phyloP scores from a whole-genome alignment of 2,329 filamentous ascomycete genomes.

The Talaromyces sp. region DNA sequence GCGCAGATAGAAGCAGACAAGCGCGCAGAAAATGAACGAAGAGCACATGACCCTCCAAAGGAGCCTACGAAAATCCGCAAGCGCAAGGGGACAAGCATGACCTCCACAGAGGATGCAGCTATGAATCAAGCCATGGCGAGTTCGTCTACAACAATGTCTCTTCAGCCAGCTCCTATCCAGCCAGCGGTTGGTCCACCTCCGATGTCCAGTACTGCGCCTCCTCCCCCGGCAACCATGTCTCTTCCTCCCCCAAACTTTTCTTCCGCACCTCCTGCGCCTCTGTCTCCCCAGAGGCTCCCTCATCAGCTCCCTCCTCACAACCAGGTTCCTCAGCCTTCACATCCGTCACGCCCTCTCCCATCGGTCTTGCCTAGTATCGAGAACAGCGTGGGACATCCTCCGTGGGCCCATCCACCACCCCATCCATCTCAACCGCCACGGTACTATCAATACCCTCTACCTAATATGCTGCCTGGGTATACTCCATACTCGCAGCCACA shows the following conservation, averaged over 20 bases:
- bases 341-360: background rate
- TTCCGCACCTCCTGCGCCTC: background rate
- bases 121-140: conserved; percentile 1
- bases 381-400: background rate
- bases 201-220: background rate
- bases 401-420: background rate
- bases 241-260: background rate
- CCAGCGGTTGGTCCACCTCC: conserved; percentile 3
- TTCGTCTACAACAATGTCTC: background rate
- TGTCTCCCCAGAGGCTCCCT: background rate
- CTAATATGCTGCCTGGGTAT: background rate
- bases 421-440: background rate
- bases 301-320: conserved; percentile 1
- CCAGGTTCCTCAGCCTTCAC: background rate
- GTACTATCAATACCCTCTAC: background rate
- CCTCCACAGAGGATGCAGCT: background rate
- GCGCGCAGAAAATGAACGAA: conserved; percentile 24
- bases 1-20: conserved; percentile 41
- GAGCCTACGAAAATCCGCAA: conserved; percentile 18
- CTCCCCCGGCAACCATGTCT: background rate
- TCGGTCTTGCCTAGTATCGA: conserved; percentile 1
- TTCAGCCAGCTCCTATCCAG: conserved; percentile 11
- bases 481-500: background rate
- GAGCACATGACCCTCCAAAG: conserved; percentile 23
- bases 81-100: conserved; percentile 10